phyloP scores from a whole-genome alignment of 73 alveolate genomes.

The Urostyla sp. region DNA sequence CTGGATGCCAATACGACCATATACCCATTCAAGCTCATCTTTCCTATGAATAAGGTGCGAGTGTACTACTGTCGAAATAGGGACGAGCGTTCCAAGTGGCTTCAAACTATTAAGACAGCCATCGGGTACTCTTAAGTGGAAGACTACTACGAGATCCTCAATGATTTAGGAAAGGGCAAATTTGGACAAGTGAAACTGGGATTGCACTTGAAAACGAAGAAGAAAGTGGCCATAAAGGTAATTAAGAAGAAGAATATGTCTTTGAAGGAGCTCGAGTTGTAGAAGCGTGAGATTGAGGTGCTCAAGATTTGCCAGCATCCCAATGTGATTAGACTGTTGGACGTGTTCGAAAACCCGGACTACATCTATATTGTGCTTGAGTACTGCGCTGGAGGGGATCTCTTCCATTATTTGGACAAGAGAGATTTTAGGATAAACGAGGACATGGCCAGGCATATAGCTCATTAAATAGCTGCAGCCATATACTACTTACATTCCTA shows the following conservation, averaged over 20 bases:
- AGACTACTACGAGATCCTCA: slow-evolving; percentile 33
- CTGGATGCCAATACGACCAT: slow-evolving; percentile 58
- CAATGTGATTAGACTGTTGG: slow-evolving; percentile 60
- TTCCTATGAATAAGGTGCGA: slow-evolving; percentile 53
- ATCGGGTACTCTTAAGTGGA: slow-evolving; percentile 29
- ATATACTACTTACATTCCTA: slow-evolving; percentile 57
- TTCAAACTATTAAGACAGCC: slow-evolving; percentile 18
- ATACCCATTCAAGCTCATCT: slow-evolving; percentile 42
- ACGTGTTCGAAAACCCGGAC: slow-evolving; percentile 85
- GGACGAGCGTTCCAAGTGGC: slow-evolving; percentile 54
- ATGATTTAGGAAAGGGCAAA: slow-evolving; percentile 50
- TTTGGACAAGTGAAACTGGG: slow-evolving; percentile 48
- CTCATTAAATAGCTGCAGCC: slow-evolving; percentile 50
- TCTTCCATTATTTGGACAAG: slow-evolving; percentile 30
- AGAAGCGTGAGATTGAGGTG: slow-evolving; percentile 54
- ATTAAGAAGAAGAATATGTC: slow-evolving; percentile 33
- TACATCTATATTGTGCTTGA: slow-evolving; percentile 69
- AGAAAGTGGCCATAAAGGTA: slow-evolving; percentile 38
- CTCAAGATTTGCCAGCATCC: slow-evolving; percentile 54
- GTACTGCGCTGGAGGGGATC: slow-evolving; percentile 47
- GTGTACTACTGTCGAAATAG: slow-evolving; percentile 47
- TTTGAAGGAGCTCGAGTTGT: slow-evolving; percentile 40
- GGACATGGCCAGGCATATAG: slow-evolving; percentile 46
- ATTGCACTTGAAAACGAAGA: background rate
- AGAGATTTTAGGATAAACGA: slow-evolving; percentile 46